A percentile compares a stretch with the other conserved stretches of the same genome.
Evolutionary conservation across 208 protist species (phyloP).

Genomic region (Trypanosoma lewisi): DNA sequence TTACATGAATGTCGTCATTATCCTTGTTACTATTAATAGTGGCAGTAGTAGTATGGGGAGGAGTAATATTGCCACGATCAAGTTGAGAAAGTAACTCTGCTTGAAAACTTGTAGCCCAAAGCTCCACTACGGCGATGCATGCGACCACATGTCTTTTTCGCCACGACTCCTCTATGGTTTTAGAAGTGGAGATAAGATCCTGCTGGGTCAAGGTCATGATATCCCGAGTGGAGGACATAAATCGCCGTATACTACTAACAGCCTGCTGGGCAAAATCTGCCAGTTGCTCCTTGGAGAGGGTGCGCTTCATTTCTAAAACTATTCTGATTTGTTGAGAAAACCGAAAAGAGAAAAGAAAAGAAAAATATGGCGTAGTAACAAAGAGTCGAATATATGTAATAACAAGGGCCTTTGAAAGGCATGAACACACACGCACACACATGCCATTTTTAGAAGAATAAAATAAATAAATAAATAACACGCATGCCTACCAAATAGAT

Average conservation of each 20-base stretch:
- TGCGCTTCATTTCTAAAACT: constrained; percentile 24
- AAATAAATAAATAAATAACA: no score
- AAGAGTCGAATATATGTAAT: no score
- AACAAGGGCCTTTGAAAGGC: no score
- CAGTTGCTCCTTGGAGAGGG: constrained; percentile 51
- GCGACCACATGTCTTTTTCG: constrained; percentile 28
- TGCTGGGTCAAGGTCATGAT: constrained; percentile 42
- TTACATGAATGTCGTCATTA: background rate
- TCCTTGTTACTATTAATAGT: no score
- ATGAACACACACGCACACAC: background rate
- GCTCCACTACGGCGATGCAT: constrained; percentile 28
- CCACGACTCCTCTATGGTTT: constrained; percentile 48
- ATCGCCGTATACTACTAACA: constrained; percentile 49
- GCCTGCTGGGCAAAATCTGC: constrained; percentile 63
- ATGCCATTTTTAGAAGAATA: no score
- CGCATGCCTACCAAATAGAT: no score
- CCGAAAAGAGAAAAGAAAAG: background rate
- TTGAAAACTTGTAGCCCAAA: constrained; percentile 35
- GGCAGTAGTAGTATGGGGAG: no score
- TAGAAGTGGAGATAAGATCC: constrained; percentile 48
- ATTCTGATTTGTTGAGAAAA: no score
- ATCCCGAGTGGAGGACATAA: constrained; percentile 47
- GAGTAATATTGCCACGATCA: no score
- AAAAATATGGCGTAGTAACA: constrained; percentile 1
- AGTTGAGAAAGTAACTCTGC: constrained; percentile 41